Conservation (phyloP, 2,329 filamentous ascomycete genomes). For the Hymenoscyphus scutula region DNA sequence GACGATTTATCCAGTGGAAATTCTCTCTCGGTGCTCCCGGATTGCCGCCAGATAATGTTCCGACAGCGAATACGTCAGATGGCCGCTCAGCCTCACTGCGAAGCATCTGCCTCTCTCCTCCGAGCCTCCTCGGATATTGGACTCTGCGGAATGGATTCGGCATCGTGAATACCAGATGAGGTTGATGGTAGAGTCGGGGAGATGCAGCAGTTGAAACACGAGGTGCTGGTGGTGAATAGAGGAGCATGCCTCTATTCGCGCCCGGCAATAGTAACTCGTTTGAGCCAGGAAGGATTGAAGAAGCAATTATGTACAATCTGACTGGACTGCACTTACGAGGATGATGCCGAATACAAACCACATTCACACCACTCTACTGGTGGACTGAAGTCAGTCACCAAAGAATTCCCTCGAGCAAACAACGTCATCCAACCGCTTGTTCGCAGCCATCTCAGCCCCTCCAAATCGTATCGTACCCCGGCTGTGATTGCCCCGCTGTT, state of each 20-base stretch:
- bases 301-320: background rate
- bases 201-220: background rate
- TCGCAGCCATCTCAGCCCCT: background rate
- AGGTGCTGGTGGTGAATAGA: background rate
- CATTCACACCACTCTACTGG: background rate
- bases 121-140: background rate
- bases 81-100: background rate
- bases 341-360: background rate
- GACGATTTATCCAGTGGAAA: background rate
- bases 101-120: background rate
- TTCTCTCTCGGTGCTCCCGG: background rate
- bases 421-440: background rate
- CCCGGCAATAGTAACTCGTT: slow-evolving; percentile 6
- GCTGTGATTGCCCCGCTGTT: slow-evolving; percentile 3
- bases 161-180: background rate
- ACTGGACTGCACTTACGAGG: background rate
- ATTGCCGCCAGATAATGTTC: background rate
- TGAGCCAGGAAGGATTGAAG: too few relatives aligned
- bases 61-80: slow-evolving; percentile 3
- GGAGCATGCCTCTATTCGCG: background rate
- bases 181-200: background rate
- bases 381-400: background rate
- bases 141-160: background rate
- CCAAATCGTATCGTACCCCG: background rate
- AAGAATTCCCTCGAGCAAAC: background rate